Evolutionary conservation across 768 basidiomycete species (phyloP).

Genomic region (Tubosaeta sp.): DNA sequence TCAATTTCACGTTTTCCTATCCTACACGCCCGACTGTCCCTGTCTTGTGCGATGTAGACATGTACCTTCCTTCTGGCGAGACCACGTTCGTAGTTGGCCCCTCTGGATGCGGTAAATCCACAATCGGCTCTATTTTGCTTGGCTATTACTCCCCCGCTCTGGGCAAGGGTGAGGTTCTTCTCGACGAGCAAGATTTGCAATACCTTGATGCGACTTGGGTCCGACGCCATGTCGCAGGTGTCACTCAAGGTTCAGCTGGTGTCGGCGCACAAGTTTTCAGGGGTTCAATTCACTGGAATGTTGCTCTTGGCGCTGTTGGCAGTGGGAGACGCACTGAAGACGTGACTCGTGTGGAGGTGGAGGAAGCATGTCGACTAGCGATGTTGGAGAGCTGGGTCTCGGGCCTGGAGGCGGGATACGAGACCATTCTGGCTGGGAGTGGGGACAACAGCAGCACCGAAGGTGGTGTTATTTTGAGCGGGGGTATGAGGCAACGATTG

Average conservation of each 20-base stretch:
- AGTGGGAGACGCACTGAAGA: constrained; percentile 39
- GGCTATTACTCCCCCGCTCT: constrained; percentile 64
- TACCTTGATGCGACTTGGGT: constrained; percentile 72
- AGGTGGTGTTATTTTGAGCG: constrained; percentile 75
- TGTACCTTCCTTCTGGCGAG: constrained; percentile 69
- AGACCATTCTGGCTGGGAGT: constrained; percentile 54
- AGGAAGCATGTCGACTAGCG: constrained; percentile 77
- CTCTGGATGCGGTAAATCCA: constrained; percentile 77
- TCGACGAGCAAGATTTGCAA: constrained; percentile 80
- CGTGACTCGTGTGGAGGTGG: constrained; percentile 65
- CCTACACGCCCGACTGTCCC: constrained; percentile 63
- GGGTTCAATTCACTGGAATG: constrained; percentile 77
- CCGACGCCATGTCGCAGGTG: constrained; percentile 64
- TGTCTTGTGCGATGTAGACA: constrained; percentile 53
- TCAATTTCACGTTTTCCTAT: constrained; percentile 63
- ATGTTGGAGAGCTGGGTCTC: constrained; percentile 84
- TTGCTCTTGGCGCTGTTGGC: constrained; percentile 71
- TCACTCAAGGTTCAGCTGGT: constrained; percentile 70
- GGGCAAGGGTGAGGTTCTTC: constrained; percentile 54
- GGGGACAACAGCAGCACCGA: constrained; percentile 39
- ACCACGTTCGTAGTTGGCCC: constrained; percentile 79
- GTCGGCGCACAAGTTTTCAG: constrained; percentile 53
- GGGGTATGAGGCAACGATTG: constrained; percentile 89
- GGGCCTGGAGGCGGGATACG: constrained; percentile 85
- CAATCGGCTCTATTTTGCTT: constrained; percentile 59